Percentiles rank a stretch among this genome's conserved stretches.
phyloP scores from a whole-genome alignment of 495 filamentous ascomycete genomes.

The Aspergillus funiculosus region DNA sequence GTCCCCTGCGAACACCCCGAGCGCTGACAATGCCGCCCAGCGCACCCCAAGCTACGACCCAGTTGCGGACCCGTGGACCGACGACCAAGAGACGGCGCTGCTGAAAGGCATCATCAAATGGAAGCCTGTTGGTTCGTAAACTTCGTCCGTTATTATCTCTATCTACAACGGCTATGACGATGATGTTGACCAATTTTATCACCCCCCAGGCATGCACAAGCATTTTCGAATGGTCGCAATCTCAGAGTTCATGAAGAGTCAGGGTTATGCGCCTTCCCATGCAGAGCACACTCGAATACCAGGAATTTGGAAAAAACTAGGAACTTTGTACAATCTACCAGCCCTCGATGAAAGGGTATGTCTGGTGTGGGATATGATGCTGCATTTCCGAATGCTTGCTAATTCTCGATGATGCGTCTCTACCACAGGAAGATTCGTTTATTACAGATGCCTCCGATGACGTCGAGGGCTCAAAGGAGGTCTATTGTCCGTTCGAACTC shows the following conservation, averaged over 20 bases:
- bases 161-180: too few species aligned
- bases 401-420: background rate
- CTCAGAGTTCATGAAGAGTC: constrained; percentile 75
- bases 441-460: constrained; percentile 57
- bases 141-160: too few species aligned
- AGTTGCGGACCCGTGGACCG: constrained; percentile 78
- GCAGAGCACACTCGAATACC: constrained; percentile 79
- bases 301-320: constrained; percentile 86
- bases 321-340: constrained; percentile 78
- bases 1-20: constrained; percentile 32
- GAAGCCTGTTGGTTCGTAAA: constrained; percentile 89
- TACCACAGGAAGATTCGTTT: constrained; percentile 43
- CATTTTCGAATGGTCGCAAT: constrained; percentile 95
- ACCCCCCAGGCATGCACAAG: constrained; percentile 77
- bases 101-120: constrained; percentile 86
- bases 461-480: constrained; percentile 47
- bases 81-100: constrained; percentile 86
- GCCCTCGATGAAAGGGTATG: constrained; percentile 77
- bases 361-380: constrained; percentile 9
- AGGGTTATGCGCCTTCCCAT: constrained; percentile 65
- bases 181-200: constrained; percentile 4
- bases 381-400: background rate
- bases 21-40: constrained; percentile 29
- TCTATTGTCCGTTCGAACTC: constrained; percentile 66
- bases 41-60: constrained; percentile 36